phyloP scores from a whole-genome alignment of 345 rosid genomes.

The Linum lewisii region DNA sequence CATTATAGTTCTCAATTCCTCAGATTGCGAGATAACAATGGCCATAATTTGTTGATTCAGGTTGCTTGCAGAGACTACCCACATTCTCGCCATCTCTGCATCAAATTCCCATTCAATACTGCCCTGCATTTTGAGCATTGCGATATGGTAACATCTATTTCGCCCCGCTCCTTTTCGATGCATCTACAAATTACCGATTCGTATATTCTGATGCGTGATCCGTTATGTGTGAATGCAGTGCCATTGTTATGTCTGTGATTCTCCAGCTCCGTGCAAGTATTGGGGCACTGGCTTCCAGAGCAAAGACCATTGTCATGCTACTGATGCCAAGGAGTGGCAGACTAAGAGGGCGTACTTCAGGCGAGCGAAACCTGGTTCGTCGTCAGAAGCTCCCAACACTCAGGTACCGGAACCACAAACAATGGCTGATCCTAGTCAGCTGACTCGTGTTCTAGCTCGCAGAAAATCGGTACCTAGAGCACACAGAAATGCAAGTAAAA shows the following conservation, averaged over 20 bases:
- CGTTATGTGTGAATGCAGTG: slow-evolving; percentile 44
- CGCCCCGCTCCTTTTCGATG: too few species aligned
- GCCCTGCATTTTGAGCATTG: slow-evolving; percentile 50
- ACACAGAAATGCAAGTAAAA: slow-evolving; percentile 57
- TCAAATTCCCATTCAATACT: slow-evolving; percentile 46
- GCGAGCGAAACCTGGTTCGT: slow-evolving; percentile 19
- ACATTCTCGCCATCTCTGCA: slow-evolving; percentile 75
- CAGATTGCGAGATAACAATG: neutral
- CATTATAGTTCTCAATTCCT: neutral
- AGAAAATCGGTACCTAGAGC: slow-evolving; percentile 56
- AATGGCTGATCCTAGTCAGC: too few species aligned
- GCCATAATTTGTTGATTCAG: slow-evolving; percentile 24
- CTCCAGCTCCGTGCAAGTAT: slow-evolving; percentile 53
- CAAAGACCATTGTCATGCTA: slow-evolving; percentile 77
- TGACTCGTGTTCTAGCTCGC: too few species aligned
- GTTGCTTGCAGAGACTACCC: slow-evolving; percentile 91
- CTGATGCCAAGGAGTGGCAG: slow-evolving; percentile 47
- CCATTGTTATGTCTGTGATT: slow-evolving; percentile 84
- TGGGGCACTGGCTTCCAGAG: slow-evolving; percentile 44
- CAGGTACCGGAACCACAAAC: too few species aligned
- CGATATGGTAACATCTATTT: slow-evolving; percentile 56
- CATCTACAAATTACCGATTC: too few species aligned
- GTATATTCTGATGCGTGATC: too few species aligned
- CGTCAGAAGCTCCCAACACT: slow-evolving; percentile 13
- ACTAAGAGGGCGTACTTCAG: slow-evolving; percentile 36